These are phyloP conservation scores for Plasmodium reichenowi DNA, from an alignment of 169 alveolate species.

Conservation along the genomic window DNA sequence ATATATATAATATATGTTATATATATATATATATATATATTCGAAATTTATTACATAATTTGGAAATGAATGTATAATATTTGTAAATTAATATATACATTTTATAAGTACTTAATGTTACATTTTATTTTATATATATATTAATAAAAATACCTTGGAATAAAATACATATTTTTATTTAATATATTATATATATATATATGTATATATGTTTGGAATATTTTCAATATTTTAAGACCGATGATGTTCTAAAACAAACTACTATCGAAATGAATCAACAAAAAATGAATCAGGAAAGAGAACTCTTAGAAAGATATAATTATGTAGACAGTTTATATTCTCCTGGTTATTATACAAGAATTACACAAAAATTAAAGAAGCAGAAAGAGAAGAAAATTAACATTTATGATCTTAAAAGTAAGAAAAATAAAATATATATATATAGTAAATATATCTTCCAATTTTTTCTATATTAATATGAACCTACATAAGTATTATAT, in stretches of 20 bases:
- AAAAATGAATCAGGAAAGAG: slow-evolving; percentile 40
- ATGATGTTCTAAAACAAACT: slow-evolving; percentile 14
- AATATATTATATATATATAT: background rate
- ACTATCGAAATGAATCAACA: slow-evolving; percentile 22
- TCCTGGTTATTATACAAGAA: slow-evolving; percentile 52
- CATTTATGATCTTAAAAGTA: slow-evolving; percentile 51
- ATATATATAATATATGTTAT: background rate
- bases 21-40: too few species aligned
- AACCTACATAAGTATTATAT: background rate
- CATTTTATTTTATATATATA: too few species aligned
- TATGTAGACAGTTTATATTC: slow-evolving; percentile 49
- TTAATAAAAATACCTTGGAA: too few species aligned
- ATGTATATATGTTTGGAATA: background rate
- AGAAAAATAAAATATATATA: background rate
- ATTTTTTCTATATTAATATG: too few species aligned
- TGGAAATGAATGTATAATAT: too few species aligned
- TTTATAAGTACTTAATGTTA: too few species aligned
- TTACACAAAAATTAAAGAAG: slow-evolving; percentile 24
- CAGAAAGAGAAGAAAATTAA: slow-evolving; percentile 18
- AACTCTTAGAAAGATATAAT: slow-evolving; percentile 33
- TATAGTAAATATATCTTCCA: too few species aligned
- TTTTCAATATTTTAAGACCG: slow-evolving; percentile 27
- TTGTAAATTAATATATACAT: too few species aligned
- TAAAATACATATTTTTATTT: background rate
- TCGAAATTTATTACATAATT: too few species aligned